Evolutionary conservation across 495 filamentous ascomycete genomes (phyloP).

Genomic region (Penicillium lividum): DNA sequence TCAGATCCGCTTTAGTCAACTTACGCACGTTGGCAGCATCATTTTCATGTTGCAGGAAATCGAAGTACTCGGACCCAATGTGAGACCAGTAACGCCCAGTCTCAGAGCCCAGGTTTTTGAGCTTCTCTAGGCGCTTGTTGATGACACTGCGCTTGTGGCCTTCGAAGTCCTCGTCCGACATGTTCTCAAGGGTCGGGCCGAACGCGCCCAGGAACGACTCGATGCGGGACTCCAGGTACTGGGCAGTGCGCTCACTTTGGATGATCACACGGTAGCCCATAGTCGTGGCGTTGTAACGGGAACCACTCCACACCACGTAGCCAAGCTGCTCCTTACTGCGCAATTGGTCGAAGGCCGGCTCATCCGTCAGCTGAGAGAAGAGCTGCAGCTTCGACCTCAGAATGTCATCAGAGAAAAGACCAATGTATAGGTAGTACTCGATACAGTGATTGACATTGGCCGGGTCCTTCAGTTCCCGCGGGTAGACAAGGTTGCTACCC

Average conservation of each 20-base stretch:
- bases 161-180: slow-evolving; percentile 86
- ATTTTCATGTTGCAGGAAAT: slow-evolving; percentile 78
- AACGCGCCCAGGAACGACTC: slow-evolving; percentile 76
- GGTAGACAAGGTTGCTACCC: slow-evolving; percentile 80
- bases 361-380: slow-evolving; percentile 87
- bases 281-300: slow-evolving; percentile 65
- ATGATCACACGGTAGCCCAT: slow-evolving; percentile 89
- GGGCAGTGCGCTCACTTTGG: slow-evolving; percentile 83
- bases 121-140: slow-evolving; percentile 83
- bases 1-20: slow-evolving; percentile 75
- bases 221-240: slow-evolving; percentile 84
- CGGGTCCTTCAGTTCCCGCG: slow-evolving; percentile 76
- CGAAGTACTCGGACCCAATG: slow-evolving; percentile 81
- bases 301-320: slow-evolving; percentile 89
- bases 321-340: slow-evolving; percentile 97
- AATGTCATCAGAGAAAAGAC: slow-evolving; percentile 64
- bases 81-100: slow-evolving; percentile 79
- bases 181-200: slow-evolving; percentile 63
- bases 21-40: slow-evolving; percentile 74
- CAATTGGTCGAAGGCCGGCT: slow-evolving; percentile 91
- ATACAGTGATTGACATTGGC: slow-evolving; percentile 97
- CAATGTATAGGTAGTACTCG: slow-evolving; percentile 84
- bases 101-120: slow-evolving; percentile 90
- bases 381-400: slow-evolving; percentile 77
- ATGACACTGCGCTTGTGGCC: slow-evolving; percentile 87